Base-by-base conservation (phyloP, 1,284 basidiomycete species). In the Malassezia caprae region DNA sequence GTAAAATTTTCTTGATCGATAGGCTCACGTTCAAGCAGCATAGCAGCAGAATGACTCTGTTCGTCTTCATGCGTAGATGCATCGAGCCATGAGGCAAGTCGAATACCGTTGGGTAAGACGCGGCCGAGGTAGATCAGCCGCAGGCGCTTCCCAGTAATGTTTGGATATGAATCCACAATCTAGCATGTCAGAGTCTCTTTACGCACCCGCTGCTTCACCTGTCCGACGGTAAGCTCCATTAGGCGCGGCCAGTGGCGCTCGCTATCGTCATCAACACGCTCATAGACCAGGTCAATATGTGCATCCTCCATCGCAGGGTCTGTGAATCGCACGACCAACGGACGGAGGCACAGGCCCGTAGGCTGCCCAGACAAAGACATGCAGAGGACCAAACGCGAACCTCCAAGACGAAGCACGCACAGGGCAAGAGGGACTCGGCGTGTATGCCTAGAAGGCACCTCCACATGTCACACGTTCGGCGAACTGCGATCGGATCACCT, bases 41-140 rank as follows among this genome's bases (percentile, higher is more conserved):
- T 24, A 4, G 27, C 27, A 7, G 4, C 28, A 23, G 26, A 12
- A 6, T 30, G 43, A 19, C 23, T 13, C 17, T 30, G 11, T 27
- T 45, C 27, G 19, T 49, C 39, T 11, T 40, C 48, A 28, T 24
- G 48, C 8, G 30, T 12, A 4, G 62, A 19, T 27, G 56, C 50
- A 26, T 68, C 66, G 48, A 68, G 45, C 34, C 56, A 68, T 2
- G 51, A 51, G 0, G 62, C 66, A 23, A 68, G 49, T n/a, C 50
- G 53, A 27, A 62, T 48, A 12, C 60, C 61, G 26, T 67, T 61
- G 10, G 59, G 51, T 30, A 68, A 37, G 0, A 68, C 53, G 13
- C 61, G 41, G 4, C 66, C 66, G 5, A 63, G 53, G 48, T 66
- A 57, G 11, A 68, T 67, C 23, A 67, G 41, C 0, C 66, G 51